Percentiles rank a stretch among this genome's conserved stretches.
phyloP scores from a whole-genome alignment of 2,329 filamentous ascomycete species.

The Zymoseptoria ardabiliae region DNA sequence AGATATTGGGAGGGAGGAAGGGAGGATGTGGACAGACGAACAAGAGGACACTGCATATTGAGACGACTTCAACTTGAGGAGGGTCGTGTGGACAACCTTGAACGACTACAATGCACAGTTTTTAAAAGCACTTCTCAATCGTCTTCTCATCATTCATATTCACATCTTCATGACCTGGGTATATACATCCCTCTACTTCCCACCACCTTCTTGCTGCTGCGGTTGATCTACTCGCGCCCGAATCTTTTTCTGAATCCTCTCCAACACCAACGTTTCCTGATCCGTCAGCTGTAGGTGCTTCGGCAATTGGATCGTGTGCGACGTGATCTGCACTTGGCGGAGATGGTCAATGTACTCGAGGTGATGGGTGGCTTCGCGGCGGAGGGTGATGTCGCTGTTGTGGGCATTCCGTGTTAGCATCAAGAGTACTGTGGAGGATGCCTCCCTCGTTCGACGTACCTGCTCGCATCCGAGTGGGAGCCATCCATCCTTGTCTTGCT shows the following conservation, averaged over 20 bases:
- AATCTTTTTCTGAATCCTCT: conserved; percentile 28
- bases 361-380: conserved; percentile 13
- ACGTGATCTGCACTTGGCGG: conserved; percentile 27
- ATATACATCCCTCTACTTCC: not conserved
- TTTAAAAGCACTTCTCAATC: not conserved
- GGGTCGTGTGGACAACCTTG: no score
- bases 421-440: no score
- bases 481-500: conserved; percentile 14
- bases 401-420: no score
- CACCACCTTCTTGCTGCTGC: not conserved
- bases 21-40: no score
- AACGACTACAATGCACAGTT: not conserved
- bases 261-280: conserved; percentile 32
- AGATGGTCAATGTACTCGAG: conserved; percentile 13
- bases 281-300: conserved; percentile 29
- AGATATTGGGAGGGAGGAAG: no score
- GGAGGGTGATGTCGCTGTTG: conserved; percentile 13
- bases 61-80: no score
- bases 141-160: not conserved
- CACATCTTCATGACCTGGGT: not conserved
- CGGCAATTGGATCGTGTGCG: conserved; percentile 30
- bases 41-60: no score
- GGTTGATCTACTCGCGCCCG: no score
- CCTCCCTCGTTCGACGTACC: no score
- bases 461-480: not conserved